These are phyloP conservation scores for Pseudoscleropodium purum DNA, from an alignment of 225 moss, liverwort and hornwort genomes.

Conservation along the genomic window DNA sequence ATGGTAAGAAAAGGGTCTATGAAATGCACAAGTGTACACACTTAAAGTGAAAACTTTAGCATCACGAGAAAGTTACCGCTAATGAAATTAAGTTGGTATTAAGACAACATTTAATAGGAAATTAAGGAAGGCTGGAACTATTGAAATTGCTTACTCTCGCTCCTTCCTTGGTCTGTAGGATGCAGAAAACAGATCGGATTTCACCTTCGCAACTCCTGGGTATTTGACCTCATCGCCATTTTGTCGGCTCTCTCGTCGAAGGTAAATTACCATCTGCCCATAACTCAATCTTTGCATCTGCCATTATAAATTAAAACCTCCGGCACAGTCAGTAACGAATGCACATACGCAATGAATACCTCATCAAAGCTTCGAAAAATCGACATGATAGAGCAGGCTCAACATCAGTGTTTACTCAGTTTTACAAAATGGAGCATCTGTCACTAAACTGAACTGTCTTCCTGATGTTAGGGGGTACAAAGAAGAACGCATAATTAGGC, in stretches of 20 bases:
- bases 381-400: not conserved
- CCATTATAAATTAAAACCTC: not conserved
- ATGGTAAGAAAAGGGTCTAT: not conserved
- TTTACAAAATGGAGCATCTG: not conserved
- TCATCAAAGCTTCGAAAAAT: not conserved
- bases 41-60: not conserved
- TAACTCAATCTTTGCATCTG: constrained; percentile 14
- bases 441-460: not conserved
- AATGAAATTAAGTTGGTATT: not conserved
- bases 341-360: not conserved
- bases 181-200: not conserved
- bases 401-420: not conserved
- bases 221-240: constrained; percentile 8
- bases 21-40: not conserved
- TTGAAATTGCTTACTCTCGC: not conserved
- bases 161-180: constrained; percentile 4
- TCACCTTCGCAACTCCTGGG: constrained; percentile 8
- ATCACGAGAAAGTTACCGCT: not conserved
- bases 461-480: not conserved
- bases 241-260: constrained; percentile 20
- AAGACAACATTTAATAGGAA: not conserved
- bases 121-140: not conserved
- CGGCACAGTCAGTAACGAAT: not conserved
- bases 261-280: constrained; percentile 10
- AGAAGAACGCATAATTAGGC: not conserved